A percentile compares a stretch with the other conserved stretches of the same genome.
Evolutionary conservation across 768 basidiomycete genomes (phyloP).

Genomic region (Russula abietina): DNA sequence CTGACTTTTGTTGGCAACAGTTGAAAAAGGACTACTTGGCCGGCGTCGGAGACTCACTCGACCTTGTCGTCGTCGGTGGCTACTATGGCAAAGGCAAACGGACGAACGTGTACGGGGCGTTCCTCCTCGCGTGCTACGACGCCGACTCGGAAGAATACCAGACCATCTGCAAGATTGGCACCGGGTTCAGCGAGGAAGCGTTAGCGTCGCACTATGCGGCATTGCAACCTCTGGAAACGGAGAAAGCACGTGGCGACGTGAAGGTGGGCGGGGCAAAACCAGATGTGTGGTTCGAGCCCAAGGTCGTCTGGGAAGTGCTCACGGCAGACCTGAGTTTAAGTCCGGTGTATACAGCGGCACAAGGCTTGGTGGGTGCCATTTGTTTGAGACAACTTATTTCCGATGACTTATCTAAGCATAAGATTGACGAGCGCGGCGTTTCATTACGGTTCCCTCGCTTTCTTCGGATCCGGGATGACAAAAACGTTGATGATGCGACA

Average conservation of each 20-base stretch:
- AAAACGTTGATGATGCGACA: constrained; percentile 87
- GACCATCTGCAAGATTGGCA: constrained; percentile 98
- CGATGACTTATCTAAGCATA: constrained; percentile 10
- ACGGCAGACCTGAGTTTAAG: constrained; percentile 95
- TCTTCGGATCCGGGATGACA: constrained; percentile 88
- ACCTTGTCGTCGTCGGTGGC: constrained; percentile 94
- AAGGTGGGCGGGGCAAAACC: constrained; percentile 92
- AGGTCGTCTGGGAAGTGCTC: constrained; percentile 96
- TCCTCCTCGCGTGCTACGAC: constrained; percentile 96
- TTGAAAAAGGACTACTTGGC: constrained; percentile 98
- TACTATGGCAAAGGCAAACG: constrained; percentile 98
- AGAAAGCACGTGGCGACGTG: constrained; percentile 71
- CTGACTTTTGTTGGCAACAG: constrained; percentile 38
- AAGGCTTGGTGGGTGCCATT: constrained; percentile 64
- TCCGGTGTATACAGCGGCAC: constrained; percentile 92
- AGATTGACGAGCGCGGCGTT: constrained; percentile 88
- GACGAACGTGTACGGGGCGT: constrained; percentile 95
- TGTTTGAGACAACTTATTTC: neutral
- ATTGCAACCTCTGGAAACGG: constrained; percentile 70
- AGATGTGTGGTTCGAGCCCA: constrained; percentile 97
- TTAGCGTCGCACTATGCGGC: constrained; percentile 74
- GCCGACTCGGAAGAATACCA: constrained; percentile 91
- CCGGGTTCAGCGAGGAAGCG: constrained; percentile 92
- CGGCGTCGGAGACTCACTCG: constrained; percentile 94
- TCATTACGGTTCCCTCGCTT: constrained; percentile 96